Evolutionary conservation across 2,329 filamentous ascomycete genomes (phyloP), one percentile per base, ranked within the genome.

Genomic region (Lasiodiplodia hormozganensis): DNA sequence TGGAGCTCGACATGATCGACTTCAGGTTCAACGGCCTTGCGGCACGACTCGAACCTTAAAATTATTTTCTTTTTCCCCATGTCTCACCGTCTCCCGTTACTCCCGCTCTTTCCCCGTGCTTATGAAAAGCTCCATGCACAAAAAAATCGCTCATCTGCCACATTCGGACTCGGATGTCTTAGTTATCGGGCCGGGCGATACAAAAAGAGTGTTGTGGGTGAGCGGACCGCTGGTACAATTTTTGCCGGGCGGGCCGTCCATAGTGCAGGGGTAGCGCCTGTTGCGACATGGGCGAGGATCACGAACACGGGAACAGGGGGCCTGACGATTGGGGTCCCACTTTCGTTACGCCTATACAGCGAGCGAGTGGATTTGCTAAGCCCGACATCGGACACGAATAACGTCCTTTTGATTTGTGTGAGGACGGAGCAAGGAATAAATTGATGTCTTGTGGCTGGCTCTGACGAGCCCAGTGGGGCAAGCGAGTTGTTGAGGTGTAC

Each of bases 1-100:
- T 31, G 38, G 38, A 47, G 58, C 47, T 49, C 58, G 28, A 12
- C 58, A n/a, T 38, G 58, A 62, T 64, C 60, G 28, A 31, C 60
- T 6, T 49, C 14, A 21, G 60, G 28, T 64, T 25, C 56, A 53
- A 25, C 23, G 51, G 25, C 25, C 16, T 6, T 23, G 51, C 51
- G 25, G 23, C 51, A 53, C 21, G 51, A 53, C 11, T 28, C 51
- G 43, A n/a, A 47, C 43, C 43, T 43, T 43, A 43, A 43, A 52
- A 34, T 34, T 52, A 5, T 14, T 23, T 3, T 21, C 12, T 28
- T 53, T 53, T 10, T 6, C 28, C 21, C 51, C 25, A 18, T 53
- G 51, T 28, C 51, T 23, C 51, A 53, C n/a, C 49, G 4, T 6
- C 40, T 5, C 14, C 14, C 40, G 16, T 43, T 43, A 8, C 8